Conservation (phyloP, 192 early-diverging fungal species). For the Coemansia sp. region DNA sequence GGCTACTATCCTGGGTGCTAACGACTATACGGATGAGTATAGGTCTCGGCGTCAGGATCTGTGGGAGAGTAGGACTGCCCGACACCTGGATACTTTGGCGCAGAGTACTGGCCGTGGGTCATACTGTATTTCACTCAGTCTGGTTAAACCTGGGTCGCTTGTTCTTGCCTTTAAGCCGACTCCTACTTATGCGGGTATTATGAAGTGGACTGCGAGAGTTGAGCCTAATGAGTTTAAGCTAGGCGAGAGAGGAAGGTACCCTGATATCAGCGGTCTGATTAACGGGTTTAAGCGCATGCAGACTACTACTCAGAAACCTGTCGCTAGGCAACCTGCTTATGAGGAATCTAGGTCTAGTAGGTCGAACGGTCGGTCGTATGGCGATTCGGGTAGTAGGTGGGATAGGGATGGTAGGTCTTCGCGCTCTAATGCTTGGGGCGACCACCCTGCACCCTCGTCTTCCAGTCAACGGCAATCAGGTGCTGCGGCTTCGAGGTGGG, state of each 20-base stretch:
- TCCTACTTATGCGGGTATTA: conserved; percentile 59
- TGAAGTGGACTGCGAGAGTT: conserved; percentile 75
- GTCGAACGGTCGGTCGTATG: not conserved
- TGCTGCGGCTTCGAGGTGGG: conserved; percentile 3
- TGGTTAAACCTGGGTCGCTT: conserved; percentile 73
- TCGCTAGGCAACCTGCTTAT: not conserved
- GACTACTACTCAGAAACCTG: conserved; percentile 38
- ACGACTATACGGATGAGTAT: conserved; percentile 28
- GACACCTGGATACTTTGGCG: conserved; percentile 49
- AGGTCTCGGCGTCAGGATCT: conserved; percentile 22
- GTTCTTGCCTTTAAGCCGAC: conserved; percentile 78
- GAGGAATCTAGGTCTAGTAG: not conserved
- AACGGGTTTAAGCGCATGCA: conserved; percentile 76
- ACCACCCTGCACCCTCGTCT: not conserved
- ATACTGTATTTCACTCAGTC: conserved; percentile 79
- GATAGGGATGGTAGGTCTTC: not conserved
- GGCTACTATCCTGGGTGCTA: conserved; percentile 13
- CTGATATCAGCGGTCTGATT: conserved; percentile 71
- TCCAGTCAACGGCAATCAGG: not conserved
- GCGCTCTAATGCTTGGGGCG: not conserved
- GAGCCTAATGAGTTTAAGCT: conserved; percentile 78
- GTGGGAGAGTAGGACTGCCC: conserved; percentile 57
- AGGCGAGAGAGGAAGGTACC: conserved; percentile 64
- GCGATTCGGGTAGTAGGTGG: not conserved
- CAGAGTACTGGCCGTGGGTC: conserved; percentile 69